Evolutionary conservation across 352 stramenopile species (phyloP).

Genomic region (Phytopythium sindhum): DNA sequence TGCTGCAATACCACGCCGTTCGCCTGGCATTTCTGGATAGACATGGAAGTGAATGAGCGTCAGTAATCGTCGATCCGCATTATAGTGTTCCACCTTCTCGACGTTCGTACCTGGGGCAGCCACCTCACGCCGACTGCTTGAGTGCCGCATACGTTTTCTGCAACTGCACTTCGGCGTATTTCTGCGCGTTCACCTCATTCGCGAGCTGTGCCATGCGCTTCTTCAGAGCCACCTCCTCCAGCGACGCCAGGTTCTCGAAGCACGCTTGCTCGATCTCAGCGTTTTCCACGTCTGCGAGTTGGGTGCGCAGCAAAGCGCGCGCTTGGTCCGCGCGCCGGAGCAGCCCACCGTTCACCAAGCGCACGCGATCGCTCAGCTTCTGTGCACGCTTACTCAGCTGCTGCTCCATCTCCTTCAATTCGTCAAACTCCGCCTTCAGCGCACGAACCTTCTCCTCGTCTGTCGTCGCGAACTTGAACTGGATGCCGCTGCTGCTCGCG

Average conservation of each 20-base stretch:
- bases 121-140: conserved; percentile 21
- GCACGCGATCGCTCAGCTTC: conserved; percentile 73
- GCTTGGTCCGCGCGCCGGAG: conserved; percentile 42
- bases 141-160: conserved; percentile 75
- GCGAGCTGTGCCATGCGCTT: conserved; percentile 59
- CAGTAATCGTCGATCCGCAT: neutral
- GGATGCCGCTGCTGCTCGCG: conserved; percentile 14
- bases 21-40: neutral
- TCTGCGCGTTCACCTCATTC: conserved; percentile 73
- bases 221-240: conserved; percentile 59
- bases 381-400: conserved; percentile 55
- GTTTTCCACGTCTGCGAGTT: conserved; percentile 44
- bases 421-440: conserved; percentile 53
- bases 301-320: conserved; percentile 26
- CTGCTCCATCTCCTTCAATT: conserved; percentile 64
- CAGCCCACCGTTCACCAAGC: conserved; percentile 62
- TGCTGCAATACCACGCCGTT: neutral
- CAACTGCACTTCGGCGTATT: conserved; percentile 70
- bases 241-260: conserved; percentile 51
- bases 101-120: conserved; percentile 2
- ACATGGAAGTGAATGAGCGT: neutral
- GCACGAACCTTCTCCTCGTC: conserved; percentile 45
- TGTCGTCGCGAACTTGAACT: conserved; percentile 41
- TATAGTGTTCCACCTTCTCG: neutral
- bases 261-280: conserved; percentile 63